Evolutionary conservation across 768 basidiomycete genomes (phyloP).

Genomic region (Leccinellum rugosiceps): DNA sequence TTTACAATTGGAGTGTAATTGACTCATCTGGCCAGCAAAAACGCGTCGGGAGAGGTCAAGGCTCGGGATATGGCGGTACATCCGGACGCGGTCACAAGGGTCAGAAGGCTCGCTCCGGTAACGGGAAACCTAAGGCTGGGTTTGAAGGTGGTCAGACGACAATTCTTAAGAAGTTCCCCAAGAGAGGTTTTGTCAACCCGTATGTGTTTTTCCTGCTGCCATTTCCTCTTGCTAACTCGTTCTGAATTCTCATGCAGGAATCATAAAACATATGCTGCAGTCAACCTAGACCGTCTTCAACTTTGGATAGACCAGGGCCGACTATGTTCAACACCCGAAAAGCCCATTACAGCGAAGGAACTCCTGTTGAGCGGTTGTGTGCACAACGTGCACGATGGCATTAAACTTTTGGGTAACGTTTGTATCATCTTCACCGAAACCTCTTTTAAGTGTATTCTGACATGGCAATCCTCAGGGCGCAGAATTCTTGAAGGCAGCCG

Average conservation of each 20-base stretch:
- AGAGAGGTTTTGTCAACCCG: slow-evolving; percentile 93
- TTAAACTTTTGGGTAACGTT: slow-evolving; percentile 88
- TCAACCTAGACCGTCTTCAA: slow-evolving; percentile 87
- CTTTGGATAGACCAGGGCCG: slow-evolving; percentile 88
- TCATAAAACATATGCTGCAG: slow-evolving; percentile 70
- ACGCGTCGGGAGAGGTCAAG: slow-evolving; percentile 92
- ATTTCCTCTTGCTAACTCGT: not conserved
- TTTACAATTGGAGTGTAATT: not conserved
- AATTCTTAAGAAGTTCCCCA: slow-evolving; percentile 85
- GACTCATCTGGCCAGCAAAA: slow-evolving; percentile 60
- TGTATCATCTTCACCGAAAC: slow-evolving; percentile 22
- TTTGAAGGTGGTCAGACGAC: slow-evolving; percentile 99
- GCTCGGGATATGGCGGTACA: slow-evolving; percentile 87
- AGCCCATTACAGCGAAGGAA: slow-evolving; percentile 85
- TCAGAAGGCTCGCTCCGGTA: slow-evolving; percentile 88
- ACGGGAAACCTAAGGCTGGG: slow-evolving; percentile 73
- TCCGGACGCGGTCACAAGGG: slow-evolving; percentile 95
- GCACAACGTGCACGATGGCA: slow-evolving; percentile 84
- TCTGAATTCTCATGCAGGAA: slow-evolving; percentile 47
- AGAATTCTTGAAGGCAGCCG: slow-evolving; percentile 59
- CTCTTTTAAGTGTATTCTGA: not conserved
- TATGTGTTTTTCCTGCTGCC: slow-evolving; percentile 39
- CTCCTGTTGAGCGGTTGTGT: slow-evolving; percentile 84
- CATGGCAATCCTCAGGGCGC: slow-evolving; percentile 47
- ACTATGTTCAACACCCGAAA: slow-evolving; percentile 69